Conservation (phyloP, 2,329 filamentous ascomycete genomes). For the Diaporthe amygdali region DNA sequence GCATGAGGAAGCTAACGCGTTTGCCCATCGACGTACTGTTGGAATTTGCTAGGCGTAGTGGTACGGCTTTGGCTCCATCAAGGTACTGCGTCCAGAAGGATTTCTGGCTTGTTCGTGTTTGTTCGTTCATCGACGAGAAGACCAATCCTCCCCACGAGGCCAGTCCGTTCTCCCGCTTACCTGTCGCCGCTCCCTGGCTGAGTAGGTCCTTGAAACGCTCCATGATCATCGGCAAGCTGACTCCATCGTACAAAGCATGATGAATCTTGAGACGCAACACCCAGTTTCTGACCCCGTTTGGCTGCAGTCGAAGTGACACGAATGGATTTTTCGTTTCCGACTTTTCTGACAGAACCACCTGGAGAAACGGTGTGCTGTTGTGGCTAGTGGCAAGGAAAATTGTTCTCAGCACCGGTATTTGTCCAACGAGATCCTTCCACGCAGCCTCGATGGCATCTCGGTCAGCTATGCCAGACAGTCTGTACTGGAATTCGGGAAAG, state of each 20-base stretch:
- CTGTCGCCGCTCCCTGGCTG: neutral
- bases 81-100: slow-evolving; percentile 52
- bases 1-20: slow-evolving; percentile 46
- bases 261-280: slow-evolving; percentile 69
- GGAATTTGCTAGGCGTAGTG: slow-evolving; percentile 18
- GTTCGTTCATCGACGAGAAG: slow-evolving; percentile 17
- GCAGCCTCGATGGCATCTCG: slow-evolving; percentile 53
- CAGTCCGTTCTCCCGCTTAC: too few relatives aligned
- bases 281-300: slow-evolving; percentile 30
- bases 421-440: slow-evolving; percentile 64
- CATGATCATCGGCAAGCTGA: slow-evolving; percentile 74
- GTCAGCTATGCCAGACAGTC: slow-evolving; percentile 46
- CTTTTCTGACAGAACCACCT: slow-evolving; percentile 57
- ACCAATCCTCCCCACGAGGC: slow-evolving; percentile 34
- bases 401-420: slow-evolving; percentile 72
- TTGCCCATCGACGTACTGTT: neutral
- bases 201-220: slow-evolving; percentile 39
- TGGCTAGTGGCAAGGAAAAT: slow-evolving; percentile 59
- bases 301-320: slow-evolving; percentile 29
- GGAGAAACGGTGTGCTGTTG: slow-evolving; percentile 61
- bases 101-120: slow-evolving; percentile 28
- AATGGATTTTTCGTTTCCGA: slow-evolving; percentile 23
- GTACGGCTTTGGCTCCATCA: slow-evolving; percentile 25
- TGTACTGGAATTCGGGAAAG: slow-evolving; percentile 74
- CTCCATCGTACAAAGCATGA: slow-evolving; percentile 86